Conservation (phyloP, 768 basidiomycete genomes). For the Trametes villosa region DNA sequence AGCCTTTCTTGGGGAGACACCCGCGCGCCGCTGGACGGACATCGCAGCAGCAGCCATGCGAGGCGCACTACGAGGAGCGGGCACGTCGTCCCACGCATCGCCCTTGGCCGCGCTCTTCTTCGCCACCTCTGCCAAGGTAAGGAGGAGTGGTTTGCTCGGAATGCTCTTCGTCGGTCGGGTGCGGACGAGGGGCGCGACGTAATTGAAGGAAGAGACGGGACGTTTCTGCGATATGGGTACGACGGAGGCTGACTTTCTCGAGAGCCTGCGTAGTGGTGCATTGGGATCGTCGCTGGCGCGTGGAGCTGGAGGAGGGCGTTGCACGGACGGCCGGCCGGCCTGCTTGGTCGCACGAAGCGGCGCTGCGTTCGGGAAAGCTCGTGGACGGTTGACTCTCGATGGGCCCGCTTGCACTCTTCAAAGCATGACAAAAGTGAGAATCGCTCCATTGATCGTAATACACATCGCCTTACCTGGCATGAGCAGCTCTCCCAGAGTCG, state of each 20-base stretch:
- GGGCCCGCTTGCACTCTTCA: neutral
- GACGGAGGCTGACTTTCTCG: neutral
- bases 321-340: neutral
- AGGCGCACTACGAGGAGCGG: neutral
- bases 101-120: neutral
- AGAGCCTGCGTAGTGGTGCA: neutral
- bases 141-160: neutral
- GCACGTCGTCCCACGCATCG: neutral
- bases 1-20: conserved; percentile 6
- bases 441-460: no score
- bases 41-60: conserved; percentile 7
- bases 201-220: conserved; percentile 10
- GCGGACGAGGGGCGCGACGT: conserved; percentile 12
- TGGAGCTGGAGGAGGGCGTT: neutral
- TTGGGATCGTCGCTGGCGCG: neutral
- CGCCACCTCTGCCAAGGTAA: neutral
- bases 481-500: no score
- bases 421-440: no score
- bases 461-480: no score
- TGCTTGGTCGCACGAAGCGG: neutral
- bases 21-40: conserved; percentile 18
- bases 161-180: neutral
- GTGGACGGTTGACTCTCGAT: neutral
- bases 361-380: neutral
- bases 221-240: neutral